phyloP scores from a whole-genome alignment of 352 stramenopile species.

The Phytophthora fragariae region DNA sequence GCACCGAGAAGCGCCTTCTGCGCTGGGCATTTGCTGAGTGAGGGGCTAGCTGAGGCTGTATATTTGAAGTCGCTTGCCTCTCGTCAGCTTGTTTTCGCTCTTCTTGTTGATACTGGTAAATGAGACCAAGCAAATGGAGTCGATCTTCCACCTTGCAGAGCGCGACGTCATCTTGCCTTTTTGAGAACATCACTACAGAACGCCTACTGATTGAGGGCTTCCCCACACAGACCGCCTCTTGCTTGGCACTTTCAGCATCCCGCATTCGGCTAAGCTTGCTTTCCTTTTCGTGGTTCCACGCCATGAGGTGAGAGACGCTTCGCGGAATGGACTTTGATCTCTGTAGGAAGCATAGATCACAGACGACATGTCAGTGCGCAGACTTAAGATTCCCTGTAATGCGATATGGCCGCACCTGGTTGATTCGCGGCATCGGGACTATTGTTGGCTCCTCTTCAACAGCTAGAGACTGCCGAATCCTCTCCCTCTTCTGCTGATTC shows the following conservation, averaged over 20 bases:
- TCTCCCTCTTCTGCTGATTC: slow-evolving; percentile 54
- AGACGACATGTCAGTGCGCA: not conserved
- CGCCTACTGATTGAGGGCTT: slow-evolving; percentile 46
- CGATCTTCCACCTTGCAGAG: slow-evolving; percentile 75
- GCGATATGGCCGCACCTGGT: slow-evolving; percentile 42
- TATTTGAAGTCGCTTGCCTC: slow-evolving; percentile 10
- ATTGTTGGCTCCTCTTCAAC: slow-evolving; percentile 40
- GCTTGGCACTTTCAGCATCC: slow-evolving; percentile 38
- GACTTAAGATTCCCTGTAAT: not conserved
- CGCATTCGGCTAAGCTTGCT: slow-evolving; percentile 59
- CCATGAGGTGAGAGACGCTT: slow-evolving; percentile 67
- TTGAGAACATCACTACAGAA: slow-evolving; percentile 44
- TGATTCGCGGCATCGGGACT: slow-evolving; percentile 56
- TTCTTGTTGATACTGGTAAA: slow-evolving; percentile 77
- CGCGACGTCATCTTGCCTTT: slow-evolving; percentile 58
- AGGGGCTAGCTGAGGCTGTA: slow-evolving; percentile 52
- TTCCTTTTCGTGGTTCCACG: slow-evolving; percentile 69
- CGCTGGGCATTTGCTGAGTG: slow-evolving; percentile 60
- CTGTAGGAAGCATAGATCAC: slow-evolving; percentile 34
- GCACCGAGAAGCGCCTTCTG: slow-evolving; percentile 26
- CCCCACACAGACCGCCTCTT: slow-evolving; percentile 39
- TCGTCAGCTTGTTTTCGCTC: slow-evolving; percentile 44
- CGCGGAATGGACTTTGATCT: slow-evolving; percentile 66
- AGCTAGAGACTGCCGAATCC: slow-evolving; percentile 49
- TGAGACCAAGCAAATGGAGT: slow-evolving; percentile 70